Evolutionary conservation across 176 grass and related monocot genomes (phyloP).

Genomic region (Carex littledalei): DNA sequence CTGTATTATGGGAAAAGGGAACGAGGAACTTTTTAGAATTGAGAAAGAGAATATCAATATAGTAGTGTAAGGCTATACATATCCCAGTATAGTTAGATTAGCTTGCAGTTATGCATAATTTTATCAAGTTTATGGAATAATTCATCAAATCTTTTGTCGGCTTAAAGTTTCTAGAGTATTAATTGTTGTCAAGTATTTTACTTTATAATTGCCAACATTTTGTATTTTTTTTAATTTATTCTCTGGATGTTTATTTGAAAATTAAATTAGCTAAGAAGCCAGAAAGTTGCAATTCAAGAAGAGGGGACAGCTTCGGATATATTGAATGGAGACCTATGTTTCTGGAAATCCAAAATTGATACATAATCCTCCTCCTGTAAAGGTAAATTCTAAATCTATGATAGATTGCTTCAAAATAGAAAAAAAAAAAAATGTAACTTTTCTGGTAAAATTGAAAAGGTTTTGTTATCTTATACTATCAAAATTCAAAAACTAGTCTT

Average conservation of each 20-base stretch:
- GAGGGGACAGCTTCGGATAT: neutral
- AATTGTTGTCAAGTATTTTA: neutral
- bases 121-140: neutral
- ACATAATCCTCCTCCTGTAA: neutral
- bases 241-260: neutral
- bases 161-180: neutral
- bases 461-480: neutral
- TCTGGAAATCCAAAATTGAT: neutral
- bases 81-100: neutral
- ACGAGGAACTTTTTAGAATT: no score
- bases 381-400: constrained; percentile 11
- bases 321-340: constrained; percentile 13
- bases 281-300: neutral
- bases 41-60: neutral
- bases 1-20: neutral
- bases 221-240: neutral
- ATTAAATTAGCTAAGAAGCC: neutral
- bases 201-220: neutral
- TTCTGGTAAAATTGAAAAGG: neutral
- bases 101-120: neutral
- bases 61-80: neutral
- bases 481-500: neutral
- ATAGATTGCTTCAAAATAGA: neutral
- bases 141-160: neutral
- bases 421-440: neutral